phyloP scores from a whole-genome alignment of 1,284 basidiomycete genomes.

The Fistulina hepatica region DNA sequence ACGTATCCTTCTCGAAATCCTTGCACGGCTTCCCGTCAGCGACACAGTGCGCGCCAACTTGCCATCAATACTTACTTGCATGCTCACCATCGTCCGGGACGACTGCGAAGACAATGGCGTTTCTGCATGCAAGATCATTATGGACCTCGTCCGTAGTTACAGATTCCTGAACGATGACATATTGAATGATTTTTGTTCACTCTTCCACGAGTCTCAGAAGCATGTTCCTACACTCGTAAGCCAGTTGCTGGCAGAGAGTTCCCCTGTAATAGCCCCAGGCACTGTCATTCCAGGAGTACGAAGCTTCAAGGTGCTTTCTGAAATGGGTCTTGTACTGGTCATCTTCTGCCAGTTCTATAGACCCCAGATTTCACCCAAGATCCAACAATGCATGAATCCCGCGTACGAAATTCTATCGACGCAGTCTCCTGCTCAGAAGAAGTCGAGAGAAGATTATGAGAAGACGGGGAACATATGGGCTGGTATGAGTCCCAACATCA shows the following conservation, averaged over 20 bases:
- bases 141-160: constrained; percentile 68
- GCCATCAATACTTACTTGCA: constrained; percentile 57
- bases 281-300: constrained; percentile 58
- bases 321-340: constrained; percentile 91
- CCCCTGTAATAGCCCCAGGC: constrained; percentile 42
- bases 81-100: constrained; percentile 75
- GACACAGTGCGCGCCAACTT: constrained; percentile 72
- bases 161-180: constrained; percentile 70
- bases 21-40: constrained; percentile 80
- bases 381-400: constrained; percentile 66
- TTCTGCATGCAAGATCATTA: constrained; percentile 85
- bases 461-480: constrained; percentile 76
- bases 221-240: constrained; percentile 71
- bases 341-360: constrained; percentile 82
- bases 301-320: constrained; percentile 92
- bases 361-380: constrained; percentile 53
- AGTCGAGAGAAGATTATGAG: constrained; percentile 72
- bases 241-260: constrained; percentile 65
- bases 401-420: constrained; percentile 69
- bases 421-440: constrained; percentile 81
- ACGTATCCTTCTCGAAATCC: constrained; percentile 74
- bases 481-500: constrained; percentile 72
- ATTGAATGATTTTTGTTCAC: constrained; percentile 71
- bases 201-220: constrained; percentile 68
- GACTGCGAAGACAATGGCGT: constrained; percentile 98